Conservation (phyloP, 257 asterid genomes). For the Coffea eugenioides region DNA sequence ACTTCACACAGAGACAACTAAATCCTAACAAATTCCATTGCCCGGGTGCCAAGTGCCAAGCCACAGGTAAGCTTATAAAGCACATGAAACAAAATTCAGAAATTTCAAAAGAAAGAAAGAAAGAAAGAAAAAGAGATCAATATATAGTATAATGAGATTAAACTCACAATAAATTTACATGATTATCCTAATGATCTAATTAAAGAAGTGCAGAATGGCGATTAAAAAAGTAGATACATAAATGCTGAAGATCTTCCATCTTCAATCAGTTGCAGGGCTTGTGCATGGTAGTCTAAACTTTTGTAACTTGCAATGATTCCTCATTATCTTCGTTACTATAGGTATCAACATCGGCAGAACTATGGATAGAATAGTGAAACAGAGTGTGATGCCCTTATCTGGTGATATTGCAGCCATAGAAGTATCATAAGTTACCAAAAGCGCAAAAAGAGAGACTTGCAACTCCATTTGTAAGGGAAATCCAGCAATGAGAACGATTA, state of each 20-base stretch:
- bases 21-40: too few species aligned
- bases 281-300: neutral
- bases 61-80: too few species aligned
- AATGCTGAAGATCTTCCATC: neutral
- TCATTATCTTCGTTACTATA: neutral
- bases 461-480: conserved; percentile 46
- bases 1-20: too few species aligned
- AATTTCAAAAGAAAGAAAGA: too few species aligned
- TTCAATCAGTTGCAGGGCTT: neutral
- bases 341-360: conserved; percentile 25
- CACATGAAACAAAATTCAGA: too few species aligned
- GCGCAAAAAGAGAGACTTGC: conserved; percentile 35
- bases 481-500: conserved; percentile 32
- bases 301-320: conserved; percentile 23
- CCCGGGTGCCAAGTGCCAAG: too few species aligned
- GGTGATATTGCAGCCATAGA: conserved; percentile 43
- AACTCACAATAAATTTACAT: too few species aligned
- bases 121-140: too few species aligned
- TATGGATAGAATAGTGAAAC: conserved; percentile 14
- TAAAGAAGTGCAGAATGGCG: neutral
- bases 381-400: neutral
- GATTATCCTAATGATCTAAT: too few species aligned
- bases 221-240: neutral
- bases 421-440: conserved; percentile 36
- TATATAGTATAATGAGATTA: too few species aligned